These are phyloP conservation scores for Chrysosphaeria jannelii DNA, from an alignment of 2,329 filamentous ascomycete species.

Conservation along the genomic window DNA sequence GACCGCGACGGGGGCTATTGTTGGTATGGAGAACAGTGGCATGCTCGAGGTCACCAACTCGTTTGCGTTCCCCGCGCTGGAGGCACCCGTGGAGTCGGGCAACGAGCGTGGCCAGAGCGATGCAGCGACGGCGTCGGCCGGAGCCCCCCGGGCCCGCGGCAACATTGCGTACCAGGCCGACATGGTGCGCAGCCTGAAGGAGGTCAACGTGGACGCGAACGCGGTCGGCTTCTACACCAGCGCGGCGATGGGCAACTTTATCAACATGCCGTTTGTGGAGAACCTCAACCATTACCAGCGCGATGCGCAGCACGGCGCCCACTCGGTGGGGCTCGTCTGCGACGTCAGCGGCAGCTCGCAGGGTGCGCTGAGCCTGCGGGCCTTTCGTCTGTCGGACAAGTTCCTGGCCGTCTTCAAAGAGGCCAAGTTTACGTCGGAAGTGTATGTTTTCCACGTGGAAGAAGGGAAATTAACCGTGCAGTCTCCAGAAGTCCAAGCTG, in stretches of 20 bases:
- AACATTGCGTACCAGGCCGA: slow-evolving; percentile 75
- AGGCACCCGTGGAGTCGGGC: slow-evolving; percentile 10
- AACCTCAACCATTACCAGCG: slow-evolving; percentile 96
- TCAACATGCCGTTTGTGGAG: slow-evolving; percentile 85
- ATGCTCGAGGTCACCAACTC: slow-evolving; percentile 76
- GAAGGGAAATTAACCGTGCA: slow-evolving; percentile 10
- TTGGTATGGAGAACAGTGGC: slow-evolving; percentile 69
- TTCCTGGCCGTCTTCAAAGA: slow-evolving; percentile 91
- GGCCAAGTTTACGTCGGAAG: slow-evolving; percentile 89
- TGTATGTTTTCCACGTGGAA: slow-evolving; percentile 22
- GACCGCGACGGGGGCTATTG: slow-evolving; percentile 63
- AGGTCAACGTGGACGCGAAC: slow-evolving; percentile 21
- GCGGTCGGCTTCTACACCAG: slow-evolving; percentile 64
- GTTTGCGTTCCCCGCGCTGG: slow-evolving; percentile 74
- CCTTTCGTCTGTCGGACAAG: slow-evolving; percentile 60
- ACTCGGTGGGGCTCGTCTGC: slow-evolving; percentile 68
- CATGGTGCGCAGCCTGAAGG: slow-evolving; percentile 88
- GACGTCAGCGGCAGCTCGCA: slow-evolving; percentile 88
- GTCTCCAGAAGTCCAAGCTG: slow-evolving; percentile 80
- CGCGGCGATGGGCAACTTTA: slow-evolving; percentile 94
- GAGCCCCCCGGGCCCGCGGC: slow-evolving; percentile 73
- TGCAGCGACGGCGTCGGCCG: slow-evolving; percentile 46
- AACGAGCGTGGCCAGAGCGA: slow-evolving; percentile 32
- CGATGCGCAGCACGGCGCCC: slow-evolving; percentile 72
- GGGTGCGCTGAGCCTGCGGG: slow-evolving; percentile 64